Evolutionary conservation across 2,329 filamentous ascomycete genomes (phyloP).

Genomic region (Fusarium tjaetaba): DNA sequence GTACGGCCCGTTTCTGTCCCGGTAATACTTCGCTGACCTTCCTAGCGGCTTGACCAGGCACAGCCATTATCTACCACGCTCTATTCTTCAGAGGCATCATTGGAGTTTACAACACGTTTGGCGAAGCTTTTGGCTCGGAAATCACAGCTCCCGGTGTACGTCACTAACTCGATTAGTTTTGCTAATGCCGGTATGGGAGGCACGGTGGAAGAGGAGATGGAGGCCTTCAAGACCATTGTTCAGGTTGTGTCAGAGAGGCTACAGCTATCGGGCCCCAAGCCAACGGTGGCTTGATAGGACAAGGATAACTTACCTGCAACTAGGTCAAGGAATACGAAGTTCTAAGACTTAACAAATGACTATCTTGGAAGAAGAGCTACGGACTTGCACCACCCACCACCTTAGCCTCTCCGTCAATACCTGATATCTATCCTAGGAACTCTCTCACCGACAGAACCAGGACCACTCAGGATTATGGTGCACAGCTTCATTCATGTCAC

Average conservation of each 20-base stretch:
- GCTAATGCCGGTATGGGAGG: constrained; percentile 78
- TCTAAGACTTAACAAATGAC: not conserved
- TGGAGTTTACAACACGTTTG: constrained; percentile 88
- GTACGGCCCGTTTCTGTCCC: constrained; percentile 35
- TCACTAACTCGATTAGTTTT: constrained; percentile 87
- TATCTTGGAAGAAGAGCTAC: not conserved
- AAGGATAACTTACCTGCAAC: not conserved
- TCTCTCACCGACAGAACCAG: not conserved
- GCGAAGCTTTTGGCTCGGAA: constrained; percentile 84
- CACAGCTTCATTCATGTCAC: constrained; percentile 7
- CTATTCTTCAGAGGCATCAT: constrained; percentile 76
- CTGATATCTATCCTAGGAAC: not conserved
- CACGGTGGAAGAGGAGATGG: constrained; percentile 93
- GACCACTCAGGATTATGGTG: not conserved
- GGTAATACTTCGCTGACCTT: constrained; percentile 20
- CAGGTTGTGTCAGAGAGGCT: constrained; percentile 64
- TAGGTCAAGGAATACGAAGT: not conserved
- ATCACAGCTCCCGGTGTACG: constrained; percentile 81
- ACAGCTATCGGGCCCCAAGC: constrained; percentile 25
- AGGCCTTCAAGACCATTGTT: constrained; percentile 80
- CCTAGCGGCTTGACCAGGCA: constrained; percentile 61
- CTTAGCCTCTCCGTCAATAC: not conserved
- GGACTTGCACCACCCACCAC: not conserved
- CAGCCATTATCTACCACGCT: constrained; percentile 82
- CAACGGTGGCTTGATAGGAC: not conserved